Evolutionary conservation across 768 basidiomycete genomes (phyloP).

Genomic region (Cubamyces lactineus): DNA sequence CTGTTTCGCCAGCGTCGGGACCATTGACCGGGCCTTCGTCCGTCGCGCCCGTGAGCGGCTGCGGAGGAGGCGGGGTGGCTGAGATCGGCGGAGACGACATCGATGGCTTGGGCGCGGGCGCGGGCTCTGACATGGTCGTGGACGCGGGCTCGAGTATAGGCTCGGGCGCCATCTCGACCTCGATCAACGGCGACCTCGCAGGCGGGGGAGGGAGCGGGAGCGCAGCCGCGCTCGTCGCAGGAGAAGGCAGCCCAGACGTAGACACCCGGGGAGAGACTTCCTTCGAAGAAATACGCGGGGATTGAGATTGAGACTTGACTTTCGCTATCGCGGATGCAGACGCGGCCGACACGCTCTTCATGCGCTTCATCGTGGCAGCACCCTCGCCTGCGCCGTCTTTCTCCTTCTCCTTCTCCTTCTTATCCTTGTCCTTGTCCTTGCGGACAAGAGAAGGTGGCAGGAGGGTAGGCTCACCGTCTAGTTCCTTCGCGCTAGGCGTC

Average conservation of each 20-base stretch:
- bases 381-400: too few relatives aligned
- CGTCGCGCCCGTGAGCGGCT: too few relatives aligned
- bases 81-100: too few relatives aligned
- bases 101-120: too few relatives aligned
- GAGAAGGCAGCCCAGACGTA: not conserved
- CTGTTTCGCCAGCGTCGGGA: not conserved
- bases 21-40: too few relatives aligned
- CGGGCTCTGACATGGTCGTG: too few relatives aligned
- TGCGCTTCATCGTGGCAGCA: not conserved
- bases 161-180: too few relatives aligned
- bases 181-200: not conserved
- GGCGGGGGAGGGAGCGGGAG: not conserved
- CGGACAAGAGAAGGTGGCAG: slow-evolving; percentile 14
- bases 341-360: not conserved
- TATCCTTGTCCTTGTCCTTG: not conserved
- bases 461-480: slow-evolving; percentile 2
- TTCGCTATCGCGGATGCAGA: not conserved
- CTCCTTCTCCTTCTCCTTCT: too few relatives aligned
- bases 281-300: not conserved
- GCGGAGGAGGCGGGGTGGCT: too few relatives aligned
- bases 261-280: slow-evolving; percentile 4
- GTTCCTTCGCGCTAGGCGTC: slow-evolving; percentile 1
- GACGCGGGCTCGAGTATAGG: too few relatives aligned
- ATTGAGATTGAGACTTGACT: not conserved
- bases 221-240: not conserved